A percentile compares a stretch with the other conserved stretches of the same genome.
These are phyloP conservation scores for Penicillium verrucosum DNA, from an alignment of 2,329 filamentous ascomycete species.

Conservation along the genomic window DNA sequence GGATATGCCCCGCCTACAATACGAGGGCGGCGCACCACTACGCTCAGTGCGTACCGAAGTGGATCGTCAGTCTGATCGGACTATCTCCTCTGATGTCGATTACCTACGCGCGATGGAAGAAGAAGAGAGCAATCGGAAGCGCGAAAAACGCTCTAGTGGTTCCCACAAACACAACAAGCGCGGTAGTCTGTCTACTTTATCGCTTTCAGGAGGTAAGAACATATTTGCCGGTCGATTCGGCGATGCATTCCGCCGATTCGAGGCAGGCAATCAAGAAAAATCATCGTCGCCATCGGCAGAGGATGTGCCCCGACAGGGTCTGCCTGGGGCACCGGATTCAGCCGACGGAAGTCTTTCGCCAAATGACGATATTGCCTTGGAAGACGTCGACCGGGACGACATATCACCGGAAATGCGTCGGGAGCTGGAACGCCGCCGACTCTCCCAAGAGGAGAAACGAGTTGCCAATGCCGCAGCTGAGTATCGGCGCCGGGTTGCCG, in stretches of 20 bases:
- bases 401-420: slow-evolving; percentile 83
- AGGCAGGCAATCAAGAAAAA: slow-evolving; percentile 52
- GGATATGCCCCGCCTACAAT: slow-evolving; percentile 33
- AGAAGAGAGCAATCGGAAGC: slow-evolving; percentile 57
- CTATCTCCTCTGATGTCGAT: slow-evolving; percentile 75
- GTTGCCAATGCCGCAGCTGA: slow-evolving; percentile 87
- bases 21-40: slow-evolving; percentile 36
- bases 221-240: slow-evolving; percentile 86
- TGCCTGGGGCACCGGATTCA: slow-evolving; percentile 68
- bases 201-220: slow-evolving; percentile 71
- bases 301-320: slow-evolving; percentile 51
- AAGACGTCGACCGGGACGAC: slow-evolving; percentile 64
- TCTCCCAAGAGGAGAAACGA: slow-evolving; percentile 83
- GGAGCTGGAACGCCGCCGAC: slow-evolving; percentile 76
- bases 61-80: slow-evolving; percentile 38
- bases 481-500: slow-evolving; percentile 72
- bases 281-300: slow-evolving; percentile 42
- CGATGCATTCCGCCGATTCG: slow-evolving; percentile 90
- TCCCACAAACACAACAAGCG: slow-evolving; percentile 66
- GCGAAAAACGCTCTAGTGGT: slow-evolving; percentile 55
- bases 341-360: slow-evolving; percentile 51
- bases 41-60: slow-evolving; percentile 35
- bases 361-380: slow-evolving; percentile 49
- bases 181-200: slow-evolving; percentile 66
- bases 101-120: slow-evolving; percentile 74